Evolutionary conservation across 495 filamentous ascomycete genomes (phyloP), one percentile per base, ranked within the genome.

Genomic region (Penicillium simplicissimum): DNA sequence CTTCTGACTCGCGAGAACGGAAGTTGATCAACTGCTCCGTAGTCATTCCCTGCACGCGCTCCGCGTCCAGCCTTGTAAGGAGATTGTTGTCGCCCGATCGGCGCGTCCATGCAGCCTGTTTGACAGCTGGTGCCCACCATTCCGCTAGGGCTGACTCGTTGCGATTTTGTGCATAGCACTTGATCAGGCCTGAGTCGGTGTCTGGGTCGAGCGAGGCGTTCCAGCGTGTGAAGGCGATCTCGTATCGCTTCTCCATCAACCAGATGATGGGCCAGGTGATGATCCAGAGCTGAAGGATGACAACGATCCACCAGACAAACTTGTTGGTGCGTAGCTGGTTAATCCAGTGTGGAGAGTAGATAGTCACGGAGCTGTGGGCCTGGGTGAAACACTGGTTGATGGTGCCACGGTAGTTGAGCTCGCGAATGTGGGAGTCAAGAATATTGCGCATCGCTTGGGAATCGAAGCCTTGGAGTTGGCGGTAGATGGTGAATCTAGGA

Each of bases 311-410:
- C 63, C 69, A 79, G 3, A 77, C 64, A 51, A 62, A 75, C n/a
- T 25, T 28, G 51, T 79, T 79, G 1, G 68, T 66, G 31, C 78
- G 75, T 3, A 75, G 60, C 0, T 61, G 71, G 63, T 82, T 82
- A 58, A 81, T 75, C 76, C 76, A 80, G 57, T 81, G 79, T 17
- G 79, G 76, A 2, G 79, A 82, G 62, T 79, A 80, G 37, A 82
- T 57, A 17, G 71, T 76, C 36, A 80, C 61, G 2, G 65, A 67
- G 21, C 62, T 40, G 61, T 78, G 68, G 23, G 68, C 63, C 35
- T 70, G 56, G 1, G 56, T 45, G 3, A 69, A 60, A 0, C 35
- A 51, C 53, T 77, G 63, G 43, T 21, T 34, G 28, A 80, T 66
- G 8, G 65, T 58, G 60, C 79, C 79, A 43, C 63, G 71, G 65